Evolutionary conservation across 306 rosid genomes (phyloP).

Genomic region (Corylus avellana): DNA sequence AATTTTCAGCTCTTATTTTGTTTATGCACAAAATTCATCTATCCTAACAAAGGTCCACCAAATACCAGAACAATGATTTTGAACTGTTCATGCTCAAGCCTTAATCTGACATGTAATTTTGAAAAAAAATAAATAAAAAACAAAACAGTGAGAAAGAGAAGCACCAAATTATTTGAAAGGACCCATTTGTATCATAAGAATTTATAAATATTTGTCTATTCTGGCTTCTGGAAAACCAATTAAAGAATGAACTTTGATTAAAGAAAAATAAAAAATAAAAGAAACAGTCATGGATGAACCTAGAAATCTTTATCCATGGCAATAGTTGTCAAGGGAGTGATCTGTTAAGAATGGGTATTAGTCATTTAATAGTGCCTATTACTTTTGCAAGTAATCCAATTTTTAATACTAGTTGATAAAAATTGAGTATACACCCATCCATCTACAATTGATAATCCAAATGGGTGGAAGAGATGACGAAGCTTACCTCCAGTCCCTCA

Average conservation of each 20-base stretch:
- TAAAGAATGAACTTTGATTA: background rate
- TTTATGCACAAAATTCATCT: background rate
- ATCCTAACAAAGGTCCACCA: background rate
- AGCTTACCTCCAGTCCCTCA: conserved; percentile 22
- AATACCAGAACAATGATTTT: background rate
- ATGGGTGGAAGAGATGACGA: background rate
- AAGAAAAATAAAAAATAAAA: background rate
- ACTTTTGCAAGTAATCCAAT: background rate
- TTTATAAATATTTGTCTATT: background rate
- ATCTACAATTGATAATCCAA: background rate
- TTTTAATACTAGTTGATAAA: background rate
- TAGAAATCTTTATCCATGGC: background rate
- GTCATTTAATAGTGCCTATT: background rate
- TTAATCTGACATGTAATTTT: background rate
- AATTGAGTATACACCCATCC: background rate
- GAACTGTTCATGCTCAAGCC: background rate
- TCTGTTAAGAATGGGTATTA: background rate
- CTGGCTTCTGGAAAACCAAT: background rate
- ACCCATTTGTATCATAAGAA: background rate
- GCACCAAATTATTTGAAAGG: background rate
- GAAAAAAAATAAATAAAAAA: background rate
- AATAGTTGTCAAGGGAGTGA: background rate
- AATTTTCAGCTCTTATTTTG: background rate
- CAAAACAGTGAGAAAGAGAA: background rate
- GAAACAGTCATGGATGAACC: background rate